phyloP scores from a whole-genome alignment of 441 rosid species.

The Francoa sonchifolia region DNA sequence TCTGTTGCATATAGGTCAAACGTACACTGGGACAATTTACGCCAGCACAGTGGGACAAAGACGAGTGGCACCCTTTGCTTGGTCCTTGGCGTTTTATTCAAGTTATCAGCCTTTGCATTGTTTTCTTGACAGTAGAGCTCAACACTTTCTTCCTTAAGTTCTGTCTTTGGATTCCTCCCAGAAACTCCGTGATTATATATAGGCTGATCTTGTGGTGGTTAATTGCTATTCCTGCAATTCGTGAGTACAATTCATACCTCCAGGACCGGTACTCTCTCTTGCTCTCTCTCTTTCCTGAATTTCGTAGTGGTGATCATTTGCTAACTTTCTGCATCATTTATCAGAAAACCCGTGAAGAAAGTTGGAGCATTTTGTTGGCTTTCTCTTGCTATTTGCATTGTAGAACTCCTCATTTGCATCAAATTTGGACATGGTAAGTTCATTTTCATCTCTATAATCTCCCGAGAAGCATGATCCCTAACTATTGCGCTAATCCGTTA shows the following conservation, averaged over 20 bases:
- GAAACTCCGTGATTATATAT: conserved; percentile 81
- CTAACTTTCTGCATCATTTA: not conserved
- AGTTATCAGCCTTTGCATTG: conserved; percentile 83
- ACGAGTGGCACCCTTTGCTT: conserved; percentile 97
- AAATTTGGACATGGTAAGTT: conserved; percentile 87
- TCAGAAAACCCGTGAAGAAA: conserved; percentile 34
- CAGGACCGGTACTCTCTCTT: conserved; percentile 62
- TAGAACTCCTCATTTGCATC: conserved; percentile 95
- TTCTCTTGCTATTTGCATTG: conserved; percentile 87
- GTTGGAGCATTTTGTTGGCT: conserved; percentile 99
- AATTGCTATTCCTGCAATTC: conserved; percentile 90
- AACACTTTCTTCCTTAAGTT: conserved; percentile 98
- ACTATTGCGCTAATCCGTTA: not conserved
- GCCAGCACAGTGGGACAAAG: conserved; percentile 99
- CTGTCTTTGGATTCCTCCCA: conserved; percentile 94
- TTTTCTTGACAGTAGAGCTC: conserved; percentile 86
- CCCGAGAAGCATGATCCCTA: too few species aligned
- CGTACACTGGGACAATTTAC: conserved; percentile 92
- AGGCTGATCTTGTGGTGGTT: conserved; percentile 98
- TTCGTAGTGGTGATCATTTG: too few species aligned
- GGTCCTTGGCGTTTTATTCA: conserved; percentile 98
- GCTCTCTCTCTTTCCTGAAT: not conserved
- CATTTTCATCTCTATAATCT: not conserved
- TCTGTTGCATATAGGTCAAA: conserved; percentile 42
- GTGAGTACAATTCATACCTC: conserved; percentile 95